These are phyloP conservation scores for Ephemerocybe angulata DNA, from an alignment of 768 basidiomycete genomes.

Conservation along the genomic window DNA sequence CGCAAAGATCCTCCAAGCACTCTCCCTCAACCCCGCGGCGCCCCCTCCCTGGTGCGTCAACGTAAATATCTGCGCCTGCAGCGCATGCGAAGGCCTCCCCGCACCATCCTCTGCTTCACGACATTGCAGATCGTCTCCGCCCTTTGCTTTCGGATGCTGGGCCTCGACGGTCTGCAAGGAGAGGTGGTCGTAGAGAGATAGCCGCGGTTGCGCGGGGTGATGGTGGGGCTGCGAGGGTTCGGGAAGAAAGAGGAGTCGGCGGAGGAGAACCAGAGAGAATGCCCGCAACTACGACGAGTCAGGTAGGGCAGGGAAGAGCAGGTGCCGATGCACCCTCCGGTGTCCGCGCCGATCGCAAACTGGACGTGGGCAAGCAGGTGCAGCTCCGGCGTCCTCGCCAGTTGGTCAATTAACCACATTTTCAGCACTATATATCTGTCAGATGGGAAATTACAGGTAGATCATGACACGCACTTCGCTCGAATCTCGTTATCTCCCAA, in stretches of 20 bases:
- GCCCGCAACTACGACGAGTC: slow-evolving; percentile 64
- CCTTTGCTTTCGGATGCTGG: slow-evolving; percentile 61
- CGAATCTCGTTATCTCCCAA: no score
- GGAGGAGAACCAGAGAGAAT: slow-evolving; percentile 76
- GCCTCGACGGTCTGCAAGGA: slow-evolving; percentile 55
- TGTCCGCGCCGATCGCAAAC: slow-evolving; percentile 72
- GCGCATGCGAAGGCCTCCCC: slow-evolving; percentile 80
- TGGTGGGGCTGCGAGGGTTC: slow-evolving; percentile 28
- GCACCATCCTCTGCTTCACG: slow-evolving; percentile 67
- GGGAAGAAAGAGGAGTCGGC: slow-evolving; percentile 71
- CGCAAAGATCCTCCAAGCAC: slow-evolving; percentile 67
- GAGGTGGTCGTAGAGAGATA: slow-evolving; percentile 74
- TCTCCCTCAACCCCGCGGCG: slow-evolving; percentile 44
- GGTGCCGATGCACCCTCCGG: slow-evolving; percentile 59
- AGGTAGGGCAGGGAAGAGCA: background rate
- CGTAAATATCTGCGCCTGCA: slow-evolving; percentile 67
- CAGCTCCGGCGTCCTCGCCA: slow-evolving; percentile 73
- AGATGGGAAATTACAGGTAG: no score
- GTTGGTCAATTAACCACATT: slow-evolving; percentile 76
- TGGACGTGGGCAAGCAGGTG: slow-evolving; percentile 77
- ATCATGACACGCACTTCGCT: no score
- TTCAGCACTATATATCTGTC: slow-evolving; percentile 78
- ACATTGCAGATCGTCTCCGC: slow-evolving; percentile 77
- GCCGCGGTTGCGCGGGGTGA: slow-evolving; percentile 23
- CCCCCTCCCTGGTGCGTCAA: slow-evolving; percentile 46